Evolutionary conservation across 2,329 filamentous ascomycete genomes (phyloP).

Genomic region (Xylariaceae sp.): DNA sequence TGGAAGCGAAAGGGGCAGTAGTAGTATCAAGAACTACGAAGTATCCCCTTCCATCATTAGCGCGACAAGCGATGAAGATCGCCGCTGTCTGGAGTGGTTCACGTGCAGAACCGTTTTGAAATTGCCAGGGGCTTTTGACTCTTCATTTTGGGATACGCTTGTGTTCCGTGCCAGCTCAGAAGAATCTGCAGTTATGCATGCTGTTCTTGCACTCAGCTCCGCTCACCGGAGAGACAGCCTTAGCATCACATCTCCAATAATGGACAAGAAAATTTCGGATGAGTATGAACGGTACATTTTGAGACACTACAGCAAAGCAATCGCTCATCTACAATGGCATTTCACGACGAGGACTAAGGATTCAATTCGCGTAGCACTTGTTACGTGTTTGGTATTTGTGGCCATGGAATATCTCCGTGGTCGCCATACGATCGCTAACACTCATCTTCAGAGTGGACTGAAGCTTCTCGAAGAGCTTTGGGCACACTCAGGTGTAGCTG

Average conservation of each 20-base stretch:
- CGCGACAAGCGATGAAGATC: conserved; percentile 35
- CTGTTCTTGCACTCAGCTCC: conserved; percentile 43
- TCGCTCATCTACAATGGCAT: conserved; percentile 41
- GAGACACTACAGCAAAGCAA: conserved; percentile 43
- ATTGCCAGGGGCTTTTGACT: conserved; percentile 41
- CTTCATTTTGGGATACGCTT: conserved; percentile 43
- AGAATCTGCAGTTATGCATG: conserved; percentile 46
- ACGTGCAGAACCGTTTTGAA: conserved; percentile 41
- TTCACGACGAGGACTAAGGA: conserved; percentile 30
- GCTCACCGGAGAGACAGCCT: conserved; percentile 34
- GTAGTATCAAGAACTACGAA: conserved; percentile 2
- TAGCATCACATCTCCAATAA: not conserved
- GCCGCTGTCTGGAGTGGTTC: conserved; percentile 47
- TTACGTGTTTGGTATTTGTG: conserved; percentile 42
- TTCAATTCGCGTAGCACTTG: conserved; percentile 42
- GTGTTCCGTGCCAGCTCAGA: conserved; percentile 40
- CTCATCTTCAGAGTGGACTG: conserved; percentile 48
- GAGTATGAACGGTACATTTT: conserved; percentile 33
- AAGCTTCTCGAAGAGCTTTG: conserved; percentile 39
- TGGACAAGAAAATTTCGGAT: conserved; percentile 10
- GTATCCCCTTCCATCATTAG: conserved; percentile 7
- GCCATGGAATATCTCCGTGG: conserved; percentile 41
- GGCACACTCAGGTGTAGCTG: conserved; percentile 2
- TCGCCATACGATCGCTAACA: conserved; percentile 40
- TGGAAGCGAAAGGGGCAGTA: not conserved